A percentile compares a stretch with the other conserved stretches of the same genome.
Evolutionary conservation across 208 protist species (phyloP).

Genomic region (Endotrypanum monterogeii): DNA sequence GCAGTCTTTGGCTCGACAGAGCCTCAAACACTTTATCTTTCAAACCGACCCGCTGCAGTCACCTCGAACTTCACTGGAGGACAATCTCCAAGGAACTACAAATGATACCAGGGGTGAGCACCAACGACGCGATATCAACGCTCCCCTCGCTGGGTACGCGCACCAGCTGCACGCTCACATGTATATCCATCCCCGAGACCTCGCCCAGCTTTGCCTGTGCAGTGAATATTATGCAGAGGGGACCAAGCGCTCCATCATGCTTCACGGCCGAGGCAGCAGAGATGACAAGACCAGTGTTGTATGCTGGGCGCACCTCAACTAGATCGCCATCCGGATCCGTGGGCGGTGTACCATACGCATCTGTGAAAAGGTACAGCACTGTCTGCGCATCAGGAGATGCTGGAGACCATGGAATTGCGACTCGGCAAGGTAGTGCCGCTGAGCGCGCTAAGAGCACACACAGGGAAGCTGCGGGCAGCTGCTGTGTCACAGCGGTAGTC

Average conservation of each 20-base stretch:
- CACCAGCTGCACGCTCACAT: constrained; percentile 47
- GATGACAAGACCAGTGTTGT: constrained; percentile 13
- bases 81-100: constrained; percentile 31
- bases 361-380: constrained; percentile 38
- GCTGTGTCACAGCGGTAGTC: constrained; percentile 15
- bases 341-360: background rate
- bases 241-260: background rate
- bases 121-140: constrained; percentile 7
- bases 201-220: constrained; percentile 32
- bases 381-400: constrained; percentile 8
- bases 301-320: constrained; percentile 22
- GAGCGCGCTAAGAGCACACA: constrained; percentile 42
- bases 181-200: constrained; percentile 23
- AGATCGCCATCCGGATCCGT: background rate
- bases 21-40: background rate
- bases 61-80: constrained; percentile 10
- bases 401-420: constrained; percentile 41
- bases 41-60: background rate
- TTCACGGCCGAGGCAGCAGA: constrained; percentile 5
- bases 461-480: constrained; percentile 17
- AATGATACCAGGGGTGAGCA: constrained; percentile 40
- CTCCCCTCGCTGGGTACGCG: constrained; percentile 6
- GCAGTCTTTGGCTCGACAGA: background rate
- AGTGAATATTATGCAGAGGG: constrained; percentile 26
- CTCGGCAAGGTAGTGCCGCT: constrained; percentile 47